Evolutionary conservation across 2,329 filamentous ascomycete species (phyloP).

Genomic region (Cryphonectria japonica): DNA sequence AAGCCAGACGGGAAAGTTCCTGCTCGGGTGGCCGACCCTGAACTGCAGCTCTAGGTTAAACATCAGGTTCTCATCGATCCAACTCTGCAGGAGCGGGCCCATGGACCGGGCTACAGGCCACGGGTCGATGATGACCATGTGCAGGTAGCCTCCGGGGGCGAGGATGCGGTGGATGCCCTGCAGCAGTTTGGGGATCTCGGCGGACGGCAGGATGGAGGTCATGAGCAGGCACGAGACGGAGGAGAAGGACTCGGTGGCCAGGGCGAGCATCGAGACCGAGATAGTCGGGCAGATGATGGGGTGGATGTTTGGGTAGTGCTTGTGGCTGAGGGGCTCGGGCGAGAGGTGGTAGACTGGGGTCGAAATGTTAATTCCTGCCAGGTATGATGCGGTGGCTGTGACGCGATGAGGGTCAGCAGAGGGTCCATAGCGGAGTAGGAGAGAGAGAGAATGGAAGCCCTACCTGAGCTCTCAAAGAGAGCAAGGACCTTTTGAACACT

Average conservation of each 20-base stretch:
- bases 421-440: not conserved
- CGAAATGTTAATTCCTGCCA: slow-evolving; percentile 48
- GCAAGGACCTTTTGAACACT: slow-evolving; percentile 46
- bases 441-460: slow-evolving; percentile 34
- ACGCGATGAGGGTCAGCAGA: slow-evolving; percentile 8
- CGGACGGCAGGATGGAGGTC: slow-evolving; percentile 58
- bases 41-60: slow-evolving; percentile 62
- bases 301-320: slow-evolving; percentile 45
- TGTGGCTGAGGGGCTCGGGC: slow-evolving; percentile 43
- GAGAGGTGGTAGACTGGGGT: slow-evolving; percentile 53
- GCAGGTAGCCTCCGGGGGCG: slow-evolving; percentile 56
- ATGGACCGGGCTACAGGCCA: slow-evolving; percentile 58
- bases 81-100: slow-evolving; percentile 60
- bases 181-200: slow-evolving; percentile 60
- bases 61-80: slow-evolving; percentile 65
- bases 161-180: slow-evolving; percentile 61
- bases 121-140: slow-evolving; percentile 66
- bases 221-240: slow-evolving; percentile 58
- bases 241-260: slow-evolving; percentile 50
- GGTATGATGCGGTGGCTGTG: slow-evolving; percentile 50
- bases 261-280: slow-evolving; percentile 41
- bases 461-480: slow-evolving; percentile 57
- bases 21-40: slow-evolving; percentile 62
- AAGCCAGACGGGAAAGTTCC: slow-evolving; percentile 63
- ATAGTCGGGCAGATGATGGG: slow-evolving; percentile 46